phyloP scores from a whole-genome alignment of 129 eudicot genomes.

The Tanacetum coccineum region DNA sequence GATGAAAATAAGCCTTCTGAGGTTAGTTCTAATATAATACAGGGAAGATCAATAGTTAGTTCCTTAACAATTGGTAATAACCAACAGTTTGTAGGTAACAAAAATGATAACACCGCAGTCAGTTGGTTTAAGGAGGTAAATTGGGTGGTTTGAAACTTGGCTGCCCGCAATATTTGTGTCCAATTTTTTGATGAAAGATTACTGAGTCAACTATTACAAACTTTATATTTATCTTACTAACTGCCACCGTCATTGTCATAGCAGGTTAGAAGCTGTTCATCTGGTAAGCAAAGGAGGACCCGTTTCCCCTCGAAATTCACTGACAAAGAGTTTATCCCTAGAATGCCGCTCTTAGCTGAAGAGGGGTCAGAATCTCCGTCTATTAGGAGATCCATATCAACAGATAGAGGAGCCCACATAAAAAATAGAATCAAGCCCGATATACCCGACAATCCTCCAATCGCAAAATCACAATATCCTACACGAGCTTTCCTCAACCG shows the following conservation, averaged over 20 bases:
- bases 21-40: slow-evolving; percentile 41
- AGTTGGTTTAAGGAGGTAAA: too few species aligned
- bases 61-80: too few species aligned
- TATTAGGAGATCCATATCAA: slow-evolving; percentile 77
- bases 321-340: slow-evolving; percentile 63
- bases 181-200: neutral
- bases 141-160: neutral
- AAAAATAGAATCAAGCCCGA: slow-evolving; percentile 58
- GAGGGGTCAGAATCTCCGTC: slow-evolving; percentile 82
- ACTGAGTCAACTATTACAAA: too few species aligned
- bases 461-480: slow-evolving; percentile 52
- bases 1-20: slow-evolving; percentile 53
- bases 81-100: too few species aligned
- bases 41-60: too few species aligned
- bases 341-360: slow-evolving; percentile 63
- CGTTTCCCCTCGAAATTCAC: slow-evolving; percentile 59
- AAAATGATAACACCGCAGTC: too few species aligned
- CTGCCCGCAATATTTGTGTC: neutral
- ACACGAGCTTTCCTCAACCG: slow-evolving; percentile 49
- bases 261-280: slow-evolving; percentile 82
- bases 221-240: neutral
- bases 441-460: slow-evolving; percentile 44
- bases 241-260: neutral
- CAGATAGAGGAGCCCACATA: slow-evolving; percentile 70
- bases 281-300: slow-evolving; percentile 76